Evolutionary conservation across 495 filamentous ascomycete genomes (phyloP).

Genomic region (Penicillium robsamsonii): DNA sequence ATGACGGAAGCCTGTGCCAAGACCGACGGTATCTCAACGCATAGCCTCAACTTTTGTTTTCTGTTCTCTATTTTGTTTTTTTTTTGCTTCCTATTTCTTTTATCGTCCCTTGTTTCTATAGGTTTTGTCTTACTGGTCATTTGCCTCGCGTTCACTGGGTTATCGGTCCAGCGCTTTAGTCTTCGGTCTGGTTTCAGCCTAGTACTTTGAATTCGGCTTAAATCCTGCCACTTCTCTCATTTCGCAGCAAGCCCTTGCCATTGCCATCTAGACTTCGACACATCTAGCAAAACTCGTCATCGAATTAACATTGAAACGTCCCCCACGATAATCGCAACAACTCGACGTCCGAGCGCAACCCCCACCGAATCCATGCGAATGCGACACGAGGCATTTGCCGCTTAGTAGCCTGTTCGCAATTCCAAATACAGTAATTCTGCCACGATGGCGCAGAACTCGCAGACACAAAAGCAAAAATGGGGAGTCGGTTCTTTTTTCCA

Average conservation of each 20-base stretch:
- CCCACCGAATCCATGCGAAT: constrained; percentile 29
- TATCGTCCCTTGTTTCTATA: constrained; percentile 9
- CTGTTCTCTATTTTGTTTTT: constrained; percentile 6
- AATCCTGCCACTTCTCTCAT: constrained; percentile 11
- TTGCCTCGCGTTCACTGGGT: not conserved
- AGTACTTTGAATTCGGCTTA: constrained; percentile 13
- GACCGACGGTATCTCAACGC: constrained; percentile 27
- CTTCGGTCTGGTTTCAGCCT: constrained; percentile 14
- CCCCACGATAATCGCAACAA: constrained; percentile 10
- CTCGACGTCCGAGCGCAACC: constrained; percentile 21
- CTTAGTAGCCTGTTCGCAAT: constrained; percentile 17
- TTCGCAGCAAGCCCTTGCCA: constrained; percentile 4
- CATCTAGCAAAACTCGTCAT: not conserved
- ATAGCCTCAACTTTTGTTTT: constrained; percentile 17
- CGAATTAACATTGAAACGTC: not conserved
- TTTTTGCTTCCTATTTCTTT: constrained; percentile 4
- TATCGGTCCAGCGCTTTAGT: constrained; percentile 3
- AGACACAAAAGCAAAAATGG: constrained; percentile 41
- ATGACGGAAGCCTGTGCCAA: constrained; percentile 36
- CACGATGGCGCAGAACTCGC: constrained; percentile 42
- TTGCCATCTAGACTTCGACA: not conserved
- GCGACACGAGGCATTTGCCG: constrained; percentile 23
- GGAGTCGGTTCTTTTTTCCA: constrained; percentile 74
- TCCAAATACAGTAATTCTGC: not conserved
- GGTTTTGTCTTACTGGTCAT: not conserved